Percentiles rank a stretch among this genome's conserved stretches.
phyloP scores from a whole-genome alignment of 805 yeast genomes.

The Metschnikowia lachancei region DNA sequence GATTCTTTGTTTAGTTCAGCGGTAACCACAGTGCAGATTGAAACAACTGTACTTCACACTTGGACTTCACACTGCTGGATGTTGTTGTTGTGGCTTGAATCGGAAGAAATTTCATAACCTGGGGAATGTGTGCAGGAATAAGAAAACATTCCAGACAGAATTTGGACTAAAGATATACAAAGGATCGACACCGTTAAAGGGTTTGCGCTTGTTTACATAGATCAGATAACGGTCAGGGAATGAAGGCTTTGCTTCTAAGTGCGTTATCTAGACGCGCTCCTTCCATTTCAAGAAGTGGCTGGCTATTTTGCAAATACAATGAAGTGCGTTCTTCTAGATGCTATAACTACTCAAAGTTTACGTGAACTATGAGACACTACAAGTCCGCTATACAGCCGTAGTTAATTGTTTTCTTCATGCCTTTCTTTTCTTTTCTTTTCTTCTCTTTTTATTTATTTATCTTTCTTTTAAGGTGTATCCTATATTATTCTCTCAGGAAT shows the following conservation, averaged over 20 bases:
- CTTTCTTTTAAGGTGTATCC: no score
- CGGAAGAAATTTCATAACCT: constrained; percentile 5
- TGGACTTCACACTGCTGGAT: constrained; percentile 4
- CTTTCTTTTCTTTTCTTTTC: no score
- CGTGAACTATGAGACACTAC: no score
- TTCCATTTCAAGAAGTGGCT: background rate
- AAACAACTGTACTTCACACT: background rate
- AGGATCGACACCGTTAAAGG: background rate
- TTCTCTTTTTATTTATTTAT: no score
- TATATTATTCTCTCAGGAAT: no score
- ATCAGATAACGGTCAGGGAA: background rate
- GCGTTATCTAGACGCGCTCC: background rate
- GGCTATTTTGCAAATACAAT: no score
- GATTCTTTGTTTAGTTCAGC: background rate
- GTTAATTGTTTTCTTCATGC: no score
- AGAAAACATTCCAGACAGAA: constrained; percentile 1
- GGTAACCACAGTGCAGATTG: constrained; percentile 8
- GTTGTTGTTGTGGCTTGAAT: constrained; percentile 8
- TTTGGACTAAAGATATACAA: constrained; percentile 15
- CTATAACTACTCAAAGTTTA: no score
- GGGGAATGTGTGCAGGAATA: constrained; percentile 2
- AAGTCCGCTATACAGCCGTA: no score
- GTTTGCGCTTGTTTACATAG: background rate
- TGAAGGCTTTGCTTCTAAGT: background rate
- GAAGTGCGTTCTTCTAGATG: no score